Conservation (phyloP, 2,329 filamentous ascomycete species). For the Paraphoma sp. region DNA sequence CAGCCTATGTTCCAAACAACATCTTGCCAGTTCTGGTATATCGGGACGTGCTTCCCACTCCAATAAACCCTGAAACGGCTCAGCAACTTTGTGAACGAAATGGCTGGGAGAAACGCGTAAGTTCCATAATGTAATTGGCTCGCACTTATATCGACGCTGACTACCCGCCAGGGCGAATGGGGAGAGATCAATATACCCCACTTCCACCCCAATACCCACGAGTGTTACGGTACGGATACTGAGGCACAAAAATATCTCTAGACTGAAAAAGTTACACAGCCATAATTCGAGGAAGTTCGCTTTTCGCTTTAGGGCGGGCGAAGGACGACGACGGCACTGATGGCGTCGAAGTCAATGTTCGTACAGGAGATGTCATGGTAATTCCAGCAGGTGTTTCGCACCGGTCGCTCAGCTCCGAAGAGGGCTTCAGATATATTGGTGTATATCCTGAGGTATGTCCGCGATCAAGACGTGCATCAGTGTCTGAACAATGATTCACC, state of each 20-base stretch:
- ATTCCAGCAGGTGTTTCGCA: slow-evolving; percentile 46
- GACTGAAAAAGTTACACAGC: neutral
- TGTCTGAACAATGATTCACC: neutral
- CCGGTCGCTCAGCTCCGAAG: slow-evolving; percentile 34
- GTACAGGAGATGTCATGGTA: slow-evolving; percentile 45
- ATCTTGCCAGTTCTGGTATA: slow-evolving; percentile 46
- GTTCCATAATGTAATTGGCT: neutral
- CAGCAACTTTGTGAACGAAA: slow-evolving; percentile 38
- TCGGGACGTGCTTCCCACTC: slow-evolving; percentile 37
- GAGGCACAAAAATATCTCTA: neutral
- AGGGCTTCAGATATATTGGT: slow-evolving; percentile 45
- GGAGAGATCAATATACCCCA: slow-evolving; percentile 31
- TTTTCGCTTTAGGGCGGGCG: slow-evolving; percentile 40
- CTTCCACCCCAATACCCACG: slow-evolving; percentile 48
- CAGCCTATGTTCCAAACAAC: slow-evolving; percentile 36
- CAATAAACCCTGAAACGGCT: slow-evolving; percentile 26
- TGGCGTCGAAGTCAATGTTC: slow-evolving; percentile 15
- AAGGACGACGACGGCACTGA: slow-evolving; percentile 22
- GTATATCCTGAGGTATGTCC: slow-evolving; percentile 44
- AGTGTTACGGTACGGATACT: slow-evolving; percentile 42
- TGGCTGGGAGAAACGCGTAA: slow-evolving; percentile 40
- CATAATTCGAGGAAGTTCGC: slow-evolving; percentile 34
- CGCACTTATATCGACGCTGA: neutral
- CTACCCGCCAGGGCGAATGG: slow-evolving; percentile 26
- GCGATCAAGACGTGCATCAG: neutral